phyloP scores from a whole-genome alignment of 495 filamentous ascomycete species.

The Penicillium dipodomyicola region DNA sequence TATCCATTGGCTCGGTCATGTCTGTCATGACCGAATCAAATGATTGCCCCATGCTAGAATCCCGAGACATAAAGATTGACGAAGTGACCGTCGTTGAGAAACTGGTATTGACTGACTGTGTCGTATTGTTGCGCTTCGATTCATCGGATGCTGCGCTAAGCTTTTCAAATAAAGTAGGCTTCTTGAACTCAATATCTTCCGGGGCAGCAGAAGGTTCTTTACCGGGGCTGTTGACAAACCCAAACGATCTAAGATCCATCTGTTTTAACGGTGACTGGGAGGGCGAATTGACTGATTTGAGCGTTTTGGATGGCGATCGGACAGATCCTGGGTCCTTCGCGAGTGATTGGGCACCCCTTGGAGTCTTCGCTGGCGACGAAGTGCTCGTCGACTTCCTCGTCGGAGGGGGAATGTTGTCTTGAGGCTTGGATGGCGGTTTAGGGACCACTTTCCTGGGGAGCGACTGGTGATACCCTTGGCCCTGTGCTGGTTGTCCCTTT shows the following conservation, averaged over 20 bases:
- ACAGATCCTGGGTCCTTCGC: background rate
- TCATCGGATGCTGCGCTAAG: conserved; percentile 7
- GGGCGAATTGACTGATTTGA: background rate
- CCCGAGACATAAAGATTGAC: conserved; percentile 18
- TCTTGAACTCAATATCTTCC: conserved; percentile 11
- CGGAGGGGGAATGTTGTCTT: background rate
- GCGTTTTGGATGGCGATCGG: background rate
- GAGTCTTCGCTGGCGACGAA: background rate
- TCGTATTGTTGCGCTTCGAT: background rate
- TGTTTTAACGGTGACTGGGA: conserved; percentile 2
- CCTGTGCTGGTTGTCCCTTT: background rate
- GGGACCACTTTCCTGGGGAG: background rate
- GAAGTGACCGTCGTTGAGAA: conserved; percentile 29
- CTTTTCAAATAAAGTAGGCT: conserved; percentile 1
- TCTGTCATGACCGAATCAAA: conserved; percentile 38
- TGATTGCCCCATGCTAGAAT: conserved; percentile 21
- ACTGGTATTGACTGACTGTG: conserved; percentile 15
- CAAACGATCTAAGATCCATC: conserved; percentile 1
- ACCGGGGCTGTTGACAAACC: background rate
- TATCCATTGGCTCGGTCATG: conserved; percentile 29
- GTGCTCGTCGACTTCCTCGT: background rate
- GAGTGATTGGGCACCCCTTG: background rate
- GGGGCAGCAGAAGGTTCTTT: background rate
- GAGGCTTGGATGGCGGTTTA: background rate
- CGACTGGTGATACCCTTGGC: background rate